Evolutionary conservation across 495 filamentous ascomycete genomes (phyloP), one percentile per base, ranked within the genome.

Genomic region (Aspergillus avenaceus): DNA sequence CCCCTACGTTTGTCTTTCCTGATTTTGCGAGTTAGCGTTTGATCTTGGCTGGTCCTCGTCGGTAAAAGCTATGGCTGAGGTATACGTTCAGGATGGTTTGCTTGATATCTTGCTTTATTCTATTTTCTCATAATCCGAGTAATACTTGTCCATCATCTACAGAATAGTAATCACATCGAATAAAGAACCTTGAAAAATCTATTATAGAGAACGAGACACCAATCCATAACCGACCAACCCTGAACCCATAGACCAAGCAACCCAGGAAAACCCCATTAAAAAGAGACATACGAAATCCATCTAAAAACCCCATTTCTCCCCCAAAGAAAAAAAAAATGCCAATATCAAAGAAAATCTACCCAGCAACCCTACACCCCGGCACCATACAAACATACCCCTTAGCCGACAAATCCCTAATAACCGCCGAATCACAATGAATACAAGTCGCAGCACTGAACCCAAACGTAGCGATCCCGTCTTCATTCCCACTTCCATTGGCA

Each of bases 381-480:
- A 63, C 53, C 53, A 63, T 57, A 37, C 60, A 63, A 26, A 47
- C 40, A 37, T 56, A 63, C 2, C 54, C 56, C 28, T 27, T 12
- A 0, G 56, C 41, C 3, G 48, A 53, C 0, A 59, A 28, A 0
- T 14, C 26, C 7, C 36, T 28, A 29, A 56, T 45, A 5, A 9
- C 13, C 2, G 50, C 49, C 19, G 37, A 14, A n/a, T 42, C 50
- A 31, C 60, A 63, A 23, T 63, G 57, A 3, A 56, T 56, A 47
- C 55, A 12, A 1, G 47, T 59, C 29, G 48, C 43, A 11, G 60
- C 56, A 32, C 57, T 47, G 38, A 55, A 59, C 8, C 55, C 51
- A 0, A 8, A 23, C 29, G 21, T 44, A 14, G 40, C 28, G 12
- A 53, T n/a, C n/a, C n/a, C n/a, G n/a, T n/a, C n/a, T n/a, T n/a